Base-by-base conservation (phyloP, 2,329 filamentous ascomycete species). In the Aureobasidium sp. region DNA sequence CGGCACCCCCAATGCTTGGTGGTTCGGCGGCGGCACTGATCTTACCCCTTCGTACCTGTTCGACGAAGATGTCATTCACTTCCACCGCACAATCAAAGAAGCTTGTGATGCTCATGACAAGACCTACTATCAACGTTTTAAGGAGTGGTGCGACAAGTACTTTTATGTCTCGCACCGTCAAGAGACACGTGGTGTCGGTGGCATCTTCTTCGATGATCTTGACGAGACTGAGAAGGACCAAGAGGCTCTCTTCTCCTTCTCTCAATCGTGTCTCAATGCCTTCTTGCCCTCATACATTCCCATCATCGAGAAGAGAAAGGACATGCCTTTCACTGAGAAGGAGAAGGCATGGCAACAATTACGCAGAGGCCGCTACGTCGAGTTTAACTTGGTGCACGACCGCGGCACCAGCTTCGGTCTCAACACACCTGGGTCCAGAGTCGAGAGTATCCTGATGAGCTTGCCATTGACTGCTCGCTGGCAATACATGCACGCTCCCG, bases 311-410 rank as follows among this genome's bases (percentile, higher is more conserved):
- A 87, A 83, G 73, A 82, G 94, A 68, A 97, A 96, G 79, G 89
- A 96, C 70, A 91, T 97, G 91, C 86, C 90, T 0, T 99, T 86
- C 70, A 92, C 86, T 0, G 87, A 88, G 52, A 82, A 87, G 68
- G 89, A 97, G 78, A 97, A 96, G 80, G 85, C 90, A 67, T 99
- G 94, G 94, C 94, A 99, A 78, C 94, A 97, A 79, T 81, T 99
- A 65, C 84, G 94, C 55, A 81, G 94, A 67, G 94, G 94, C n/a
- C 83, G 91, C 70, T 99, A 99, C 73, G 94, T 99, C 66, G 94
- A 99, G 77, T 99, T 99, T 77, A 99, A 99, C 77, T 82, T 99
- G 41, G 91, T 99, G 62, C 92, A 99, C 76, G 94, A 99, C 77
- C 85, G 94, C 29, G 94, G 94, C 2, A 99, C 94, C 2, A 87